Evolutionary conservation across 176 grass and related monocot genomes (phyloP).

Genomic region (Tillandsia leiboldiana): DNA sequence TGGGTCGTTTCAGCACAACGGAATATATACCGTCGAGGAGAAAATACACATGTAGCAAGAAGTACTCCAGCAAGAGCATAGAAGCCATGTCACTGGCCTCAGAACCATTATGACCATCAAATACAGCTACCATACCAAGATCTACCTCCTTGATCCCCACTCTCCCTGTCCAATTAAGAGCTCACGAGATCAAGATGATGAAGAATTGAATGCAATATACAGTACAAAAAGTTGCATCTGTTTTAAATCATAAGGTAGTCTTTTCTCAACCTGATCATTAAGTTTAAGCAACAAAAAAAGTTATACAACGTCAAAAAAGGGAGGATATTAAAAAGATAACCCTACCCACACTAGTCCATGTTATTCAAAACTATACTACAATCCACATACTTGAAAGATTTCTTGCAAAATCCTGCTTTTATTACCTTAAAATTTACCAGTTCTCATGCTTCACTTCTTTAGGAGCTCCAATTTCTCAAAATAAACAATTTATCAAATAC

Average conservation of each 20-base stretch:
- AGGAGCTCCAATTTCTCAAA: too few species aligned
- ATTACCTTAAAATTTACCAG: neutral
- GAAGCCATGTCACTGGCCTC: constrained; percentile 96
- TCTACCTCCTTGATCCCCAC: constrained; percentile 70
- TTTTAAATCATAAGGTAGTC: constrained; percentile 9
- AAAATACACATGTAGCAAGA: constrained; percentile 91
- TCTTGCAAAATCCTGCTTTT: neutral
- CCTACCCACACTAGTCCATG: neutral
- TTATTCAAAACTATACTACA: neutral
- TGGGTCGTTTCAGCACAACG: constrained; percentile 52
- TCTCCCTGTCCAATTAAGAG: constrained; percentile 34
- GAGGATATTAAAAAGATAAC: too few species aligned
- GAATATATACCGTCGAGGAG: constrained; percentile 87
- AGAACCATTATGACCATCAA: constrained; percentile 91
- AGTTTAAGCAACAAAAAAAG: neutral
- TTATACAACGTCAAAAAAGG: neutral
- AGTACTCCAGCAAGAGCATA: constrained; percentile 73
- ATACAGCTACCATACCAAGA: constrained; percentile 76
- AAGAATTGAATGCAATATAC: constrained; percentile 5
- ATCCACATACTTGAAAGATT: neutral
- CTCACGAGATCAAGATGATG: constrained; percentile 3
- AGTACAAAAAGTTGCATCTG: neutral
- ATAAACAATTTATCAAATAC: too few species aligned
- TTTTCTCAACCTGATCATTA: constrained; percentile 4
- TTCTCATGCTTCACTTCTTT: neutral